Base-by-base conservation (phyloP, 2,329 filamentous ascomycete species). In the Diaporthe eres region DNA sequence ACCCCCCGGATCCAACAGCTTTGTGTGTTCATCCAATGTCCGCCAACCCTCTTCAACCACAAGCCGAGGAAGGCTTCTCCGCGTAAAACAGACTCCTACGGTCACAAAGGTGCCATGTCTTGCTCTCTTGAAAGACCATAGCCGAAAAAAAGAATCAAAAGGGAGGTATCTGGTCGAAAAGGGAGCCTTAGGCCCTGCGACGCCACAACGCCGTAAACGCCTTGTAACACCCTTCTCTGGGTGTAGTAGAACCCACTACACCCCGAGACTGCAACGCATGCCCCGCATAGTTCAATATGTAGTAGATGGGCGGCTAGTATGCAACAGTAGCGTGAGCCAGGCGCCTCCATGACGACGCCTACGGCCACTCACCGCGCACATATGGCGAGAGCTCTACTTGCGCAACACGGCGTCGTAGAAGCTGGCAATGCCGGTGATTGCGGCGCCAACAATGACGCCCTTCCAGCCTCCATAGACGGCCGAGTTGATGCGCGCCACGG, bases 401-500 rank as follows among this genome's bases (percentile, higher is more conserved):
- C 90, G 92, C 82, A 96, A 85, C 34, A 94, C 92, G 53, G 94
- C 94, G 78, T 96, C 94, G 83, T 96, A 97, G 77, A 97, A 85
- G 78, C 93, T 93, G 65, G 92, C 88, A 39, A 96, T 81, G 31
- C 90, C 90, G 6, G 92, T 93, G 78, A 96, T 91, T 73, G 89
- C 90, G 9, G 92, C 88, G 65, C 93, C 93, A 47, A 93, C 90
- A 65, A 96, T 83, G 67, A 95, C 86, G 49, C 93, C 93, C 80
- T 91, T 88, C 84, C 92, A 94, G 76, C 93, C 93, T 58, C 93
- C 93, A 78, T 93, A 94, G 60, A 96, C 85, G 55, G 93, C 91
- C 4, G 85, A 84, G 79, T 93, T 90, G 77, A 97, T 91, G 74
- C 90, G 88, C 72, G 85, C 85, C 67, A 95, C 92, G 9, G 91